Conservation (phyloP, 768 basidiomycete genomes). For the Leccinellum albellum region DNA sequence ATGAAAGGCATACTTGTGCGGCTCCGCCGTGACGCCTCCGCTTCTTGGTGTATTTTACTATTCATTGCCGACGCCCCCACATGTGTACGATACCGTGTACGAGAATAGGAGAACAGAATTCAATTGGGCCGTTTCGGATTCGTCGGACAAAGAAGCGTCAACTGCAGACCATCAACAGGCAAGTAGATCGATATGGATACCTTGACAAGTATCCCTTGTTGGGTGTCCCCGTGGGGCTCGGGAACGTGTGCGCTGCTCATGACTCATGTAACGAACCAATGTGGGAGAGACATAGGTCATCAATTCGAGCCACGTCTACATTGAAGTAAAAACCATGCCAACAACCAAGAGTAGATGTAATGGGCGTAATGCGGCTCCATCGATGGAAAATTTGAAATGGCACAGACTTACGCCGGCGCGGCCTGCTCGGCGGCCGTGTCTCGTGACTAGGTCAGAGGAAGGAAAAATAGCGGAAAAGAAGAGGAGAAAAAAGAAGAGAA, state of each 20-base stretch:
- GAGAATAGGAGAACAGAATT: not conserved
- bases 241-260: not conserved
- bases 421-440: not conserved
- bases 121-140: not conserved
- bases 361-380: not conserved
- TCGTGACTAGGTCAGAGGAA: not conserved
- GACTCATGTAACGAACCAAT: not conserved
- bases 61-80: not conserved
- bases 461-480: not conserved
- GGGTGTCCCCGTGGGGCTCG: not conserved
- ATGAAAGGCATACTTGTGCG: not conserved
- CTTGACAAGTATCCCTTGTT: too few species aligned
- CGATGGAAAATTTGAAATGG: not conserved
- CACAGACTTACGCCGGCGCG: not conserved
- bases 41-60: constrained; percentile 6
- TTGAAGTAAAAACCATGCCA: not conserved
- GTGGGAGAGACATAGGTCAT: too few species aligned
- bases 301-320: not conserved
- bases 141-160: not conserved
- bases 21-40: not conserved
- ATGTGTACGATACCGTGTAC: constrained; percentile 3
- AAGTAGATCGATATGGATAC: not conserved
- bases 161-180: not conserved
- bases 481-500: not conserved
- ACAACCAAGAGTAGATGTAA: not conserved